Evolutionary conservation across 495 filamentous ascomycete species (phyloP).

Genomic region (Daldinia concentrica): DNA sequence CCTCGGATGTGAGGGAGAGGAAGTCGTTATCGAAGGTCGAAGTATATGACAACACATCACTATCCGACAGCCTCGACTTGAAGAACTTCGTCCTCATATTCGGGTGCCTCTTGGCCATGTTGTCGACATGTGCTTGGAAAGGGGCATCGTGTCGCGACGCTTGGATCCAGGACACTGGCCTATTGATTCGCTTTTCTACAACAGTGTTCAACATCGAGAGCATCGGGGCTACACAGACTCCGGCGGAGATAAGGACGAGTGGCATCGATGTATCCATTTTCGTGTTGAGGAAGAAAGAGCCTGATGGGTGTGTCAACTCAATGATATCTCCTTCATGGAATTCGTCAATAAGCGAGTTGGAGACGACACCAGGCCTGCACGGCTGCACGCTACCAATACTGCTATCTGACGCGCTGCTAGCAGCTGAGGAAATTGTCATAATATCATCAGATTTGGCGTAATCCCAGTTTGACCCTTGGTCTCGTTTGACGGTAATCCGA

Average conservation of each 20-base stretch:
- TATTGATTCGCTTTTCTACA: slow-evolving; percentile 44
- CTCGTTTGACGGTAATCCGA: slow-evolving; percentile 75
- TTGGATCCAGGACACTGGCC: slow-evolving; percentile 75
- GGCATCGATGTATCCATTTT: slow-evolving; percentile 55
- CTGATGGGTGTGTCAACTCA: slow-evolving; percentile 72
- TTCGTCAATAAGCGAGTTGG: slow-evolving; percentile 71
- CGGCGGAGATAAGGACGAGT: slow-evolving; percentile 73
- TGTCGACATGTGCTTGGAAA: slow-evolving; percentile 62
- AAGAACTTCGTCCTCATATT: slow-evolving; percentile 56
- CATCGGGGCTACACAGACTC: slow-evolving; percentile 74
- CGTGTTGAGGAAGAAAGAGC: slow-evolving; percentile 70
- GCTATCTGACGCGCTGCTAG: slow-evolving; percentile 47
- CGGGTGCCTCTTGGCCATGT: slow-evolving; percentile 54
- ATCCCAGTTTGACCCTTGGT: slow-evolving; percentile 55
- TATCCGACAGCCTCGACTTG: slow-evolving; percentile 49
- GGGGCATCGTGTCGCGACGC: slow-evolving; percentile 62
- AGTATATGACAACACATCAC: slow-evolving; percentile 56
- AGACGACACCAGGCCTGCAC: slow-evolving; percentile 66
- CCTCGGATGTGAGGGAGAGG: slow-evolving; percentile 55
- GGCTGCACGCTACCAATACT: slow-evolving; percentile 46
- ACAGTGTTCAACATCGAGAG: slow-evolving; percentile 71
- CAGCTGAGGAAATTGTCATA: slow-evolving; percentile 44
- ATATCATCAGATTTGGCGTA: slow-evolving; percentile 30
- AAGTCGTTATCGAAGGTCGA: slow-evolving; percentile 66
- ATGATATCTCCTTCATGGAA: slow-evolving; percentile 68